Conservation (phyloP, 768 basidiomycete genomes). For the Leccinum variicolor region DNA sequence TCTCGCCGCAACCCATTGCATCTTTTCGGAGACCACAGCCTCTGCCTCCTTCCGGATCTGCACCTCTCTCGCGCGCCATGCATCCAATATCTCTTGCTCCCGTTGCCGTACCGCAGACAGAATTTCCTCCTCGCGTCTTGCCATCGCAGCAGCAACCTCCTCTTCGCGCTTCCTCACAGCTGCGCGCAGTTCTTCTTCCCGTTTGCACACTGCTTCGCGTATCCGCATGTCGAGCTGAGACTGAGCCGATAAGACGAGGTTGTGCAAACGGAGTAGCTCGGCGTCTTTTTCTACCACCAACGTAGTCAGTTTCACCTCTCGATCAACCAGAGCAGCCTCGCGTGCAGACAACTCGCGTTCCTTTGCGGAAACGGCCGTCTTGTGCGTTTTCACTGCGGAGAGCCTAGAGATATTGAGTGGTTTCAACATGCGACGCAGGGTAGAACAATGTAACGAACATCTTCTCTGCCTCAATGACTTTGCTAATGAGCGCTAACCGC, state of each 20-base stretch:
- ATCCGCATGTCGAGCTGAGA: slow-evolving; percentile 44
- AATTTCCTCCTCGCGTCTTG: slow-evolving; percentile 66
- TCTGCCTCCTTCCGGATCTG: slow-evolving; percentile 51
- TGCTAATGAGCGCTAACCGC: slow-evolving; percentile 64
- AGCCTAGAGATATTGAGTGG: slow-evolving; percentile 41
- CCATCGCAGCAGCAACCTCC: slow-evolving; percentile 64
- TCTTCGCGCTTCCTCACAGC: slow-evolving; percentile 66
- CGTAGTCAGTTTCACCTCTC: slow-evolving; percentile 48
- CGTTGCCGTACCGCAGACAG: slow-evolving; percentile 61
- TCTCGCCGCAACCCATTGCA: slow-evolving; percentile 46
- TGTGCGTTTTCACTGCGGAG: slow-evolving; percentile 60
- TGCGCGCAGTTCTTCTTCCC: slow-evolving; percentile 68
- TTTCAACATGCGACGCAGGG: neutral
- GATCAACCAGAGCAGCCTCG: slow-evolving; percentile 53
- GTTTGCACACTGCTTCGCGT: slow-evolving; percentile 54
- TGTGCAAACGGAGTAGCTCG: slow-evolving; percentile 52
- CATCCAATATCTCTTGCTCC: slow-evolving; percentile 60
- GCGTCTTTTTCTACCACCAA: slow-evolving; percentile 55
- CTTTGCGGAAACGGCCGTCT: slow-evolving; percentile 47
- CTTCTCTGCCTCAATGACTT: slow-evolving; percentile 74
- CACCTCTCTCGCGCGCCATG: slow-evolving; percentile 53
- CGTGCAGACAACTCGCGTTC: slow-evolving; percentile 64
- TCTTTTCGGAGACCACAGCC: slow-evolving; percentile 34
- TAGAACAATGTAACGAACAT: slow-evolving; percentile 44
- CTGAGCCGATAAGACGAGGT: slow-evolving; percentile 38